phyloP scores from a whole-genome alignment of 163 green algal genomes.

The Scenedesmus sp. region DNA sequence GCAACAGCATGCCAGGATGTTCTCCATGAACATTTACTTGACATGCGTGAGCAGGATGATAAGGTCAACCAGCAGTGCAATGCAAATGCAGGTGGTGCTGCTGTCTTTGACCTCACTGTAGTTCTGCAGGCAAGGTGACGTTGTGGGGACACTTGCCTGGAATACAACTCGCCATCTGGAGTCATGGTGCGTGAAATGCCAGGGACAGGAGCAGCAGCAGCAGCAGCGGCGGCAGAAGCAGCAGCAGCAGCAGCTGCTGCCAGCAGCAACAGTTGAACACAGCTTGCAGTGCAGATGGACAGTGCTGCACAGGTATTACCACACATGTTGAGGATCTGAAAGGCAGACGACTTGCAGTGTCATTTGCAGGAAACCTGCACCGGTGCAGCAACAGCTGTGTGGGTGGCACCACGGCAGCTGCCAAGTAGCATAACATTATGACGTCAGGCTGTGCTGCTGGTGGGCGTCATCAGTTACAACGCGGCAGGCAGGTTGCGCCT shows the following conservation, averaged over 20 bases:
- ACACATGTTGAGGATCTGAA: no score
- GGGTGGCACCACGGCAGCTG: no score
- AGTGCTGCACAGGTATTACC: neutral
- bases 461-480: no score
- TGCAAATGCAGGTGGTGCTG: no score
- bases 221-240: neutral
- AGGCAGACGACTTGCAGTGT: no score
- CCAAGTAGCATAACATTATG: no score
- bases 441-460: conserved; percentile 52
- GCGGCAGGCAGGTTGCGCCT: no score
- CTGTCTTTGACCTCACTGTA: neutral
- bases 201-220: neutral
- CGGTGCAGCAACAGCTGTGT: no score
- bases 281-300: neutral
- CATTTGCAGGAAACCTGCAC: no score
- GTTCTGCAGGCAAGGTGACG: conserved; percentile 65
- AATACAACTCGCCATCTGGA: conserved; percentile 86
- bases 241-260: neutral
- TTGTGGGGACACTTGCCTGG: conserved; percentile 86
- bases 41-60: no score
- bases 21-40: conserved; percentile 1
- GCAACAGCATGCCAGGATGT: no score
- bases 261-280: neutral
- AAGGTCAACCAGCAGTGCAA: no score
- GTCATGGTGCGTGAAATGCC: conserved; percentile 55